phyloP scores from a whole-genome alignment of 139 green algal species.

The Protoeuglena noctilucae region DNA sequence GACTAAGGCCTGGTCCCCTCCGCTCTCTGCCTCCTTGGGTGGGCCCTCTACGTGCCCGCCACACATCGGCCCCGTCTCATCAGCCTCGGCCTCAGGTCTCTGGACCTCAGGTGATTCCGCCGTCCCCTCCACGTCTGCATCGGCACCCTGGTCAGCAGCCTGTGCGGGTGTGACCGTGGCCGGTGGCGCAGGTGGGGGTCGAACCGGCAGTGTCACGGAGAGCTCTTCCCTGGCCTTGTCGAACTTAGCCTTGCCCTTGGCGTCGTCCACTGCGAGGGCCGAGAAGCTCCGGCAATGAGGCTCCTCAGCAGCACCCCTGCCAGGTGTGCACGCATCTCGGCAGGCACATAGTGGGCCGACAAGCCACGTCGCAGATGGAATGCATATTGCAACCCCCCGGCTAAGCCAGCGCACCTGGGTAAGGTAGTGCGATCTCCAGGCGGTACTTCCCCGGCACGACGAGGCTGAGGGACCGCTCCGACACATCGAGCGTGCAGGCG shows the following conservation, averaged over 20 bases:
- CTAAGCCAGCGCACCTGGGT: no score
- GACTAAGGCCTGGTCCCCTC: no score
- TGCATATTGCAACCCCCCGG: no score
- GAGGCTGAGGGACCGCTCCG: slow-evolving; percentile 5
- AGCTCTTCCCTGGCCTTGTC: slow-evolving; percentile 28
- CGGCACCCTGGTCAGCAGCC: no score
- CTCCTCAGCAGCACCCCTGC: no score
- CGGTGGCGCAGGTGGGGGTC: slow-evolving; percentile 12
- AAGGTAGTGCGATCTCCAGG: slow-evolving; percentile 27
- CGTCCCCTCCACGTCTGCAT: not conserved
- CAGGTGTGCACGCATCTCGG: no score
- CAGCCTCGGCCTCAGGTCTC: not conserved
- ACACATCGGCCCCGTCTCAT: not conserved
- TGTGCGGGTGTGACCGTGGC: not conserved
- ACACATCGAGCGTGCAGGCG: slow-evolving; percentile 30
- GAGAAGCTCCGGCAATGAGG: no score
- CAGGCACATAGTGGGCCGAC: no score
- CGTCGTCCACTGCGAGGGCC: slow-evolving; percentile 21
- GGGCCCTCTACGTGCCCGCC: not conserved
- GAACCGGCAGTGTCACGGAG: slow-evolving; percentile 30
- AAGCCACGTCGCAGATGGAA: no score
- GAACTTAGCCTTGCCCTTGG: slow-evolving; percentile 35
- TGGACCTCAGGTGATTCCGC: not conserved
- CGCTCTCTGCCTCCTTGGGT: not conserved
- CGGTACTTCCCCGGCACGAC: slow-evolving; percentile 19